Base-by-base conservation (phyloP, 805 yeast species). In the Starmerella ratchasimensis region DNA sequence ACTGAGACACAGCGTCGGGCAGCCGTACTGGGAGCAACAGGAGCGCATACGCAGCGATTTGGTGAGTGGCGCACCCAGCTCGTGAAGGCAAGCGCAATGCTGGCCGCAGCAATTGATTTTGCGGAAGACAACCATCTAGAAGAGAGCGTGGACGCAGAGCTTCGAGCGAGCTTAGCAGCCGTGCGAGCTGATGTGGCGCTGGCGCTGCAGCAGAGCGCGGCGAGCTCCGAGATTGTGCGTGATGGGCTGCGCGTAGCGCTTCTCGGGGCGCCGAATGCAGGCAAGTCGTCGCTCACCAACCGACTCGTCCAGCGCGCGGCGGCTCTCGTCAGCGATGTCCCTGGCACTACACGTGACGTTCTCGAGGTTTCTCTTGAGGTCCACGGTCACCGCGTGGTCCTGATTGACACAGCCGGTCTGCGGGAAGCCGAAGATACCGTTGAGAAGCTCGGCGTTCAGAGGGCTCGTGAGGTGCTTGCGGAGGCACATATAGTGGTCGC, bases 341-440 rank as follows among this genome's bases (percentile, higher is more conserved):
- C 94, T 2, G 98, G 98, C 0, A 90, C 98, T 0, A 90, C 98
- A 0, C 66, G 98, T 50, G 98, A 90, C 52, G 62, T 81, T 0
- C 69, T 90, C 18, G 93, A 84, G 47, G 71, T 83, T 2, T 80
- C 83, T 0, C 53, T 90, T 21, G 86, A 86, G 52, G 71, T 90
- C 3, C 68, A 69, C 24, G 98, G 98, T 0, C 83, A 67, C 56
- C 88, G 86, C 54, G 78, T 83, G 0, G 65, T 83, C 3, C 57
- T 86, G 17, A 82, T 93, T 3, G 98, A 90, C 55, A 86, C 97
- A 0, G 98, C 98, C 0, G 98, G 98, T 0, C 70, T 90, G 4
- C 59, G 97, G 3, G 50, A 49, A 3, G 20, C 51, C 2, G 29
- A 38, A 4, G 90, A 79, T 46, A 51, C 53, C 5, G 76, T 83